Base-by-base conservation (phyloP, 805 yeast genomes). In the Metschnikowia proteae region DNA sequence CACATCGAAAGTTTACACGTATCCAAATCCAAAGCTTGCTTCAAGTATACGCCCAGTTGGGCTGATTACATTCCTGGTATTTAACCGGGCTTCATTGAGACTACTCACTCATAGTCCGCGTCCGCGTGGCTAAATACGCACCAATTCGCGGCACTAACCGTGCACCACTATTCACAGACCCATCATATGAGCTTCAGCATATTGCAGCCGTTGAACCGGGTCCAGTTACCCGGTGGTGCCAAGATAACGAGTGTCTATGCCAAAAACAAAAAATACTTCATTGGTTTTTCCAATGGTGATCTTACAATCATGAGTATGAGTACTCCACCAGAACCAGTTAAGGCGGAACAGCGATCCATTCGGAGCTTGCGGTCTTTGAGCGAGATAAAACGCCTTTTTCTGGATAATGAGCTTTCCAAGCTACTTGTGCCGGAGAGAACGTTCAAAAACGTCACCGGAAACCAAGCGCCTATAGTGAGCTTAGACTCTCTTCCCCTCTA, bases 261-360 rank as follows among this genome's bases (percentile, higher is more conserved):
- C 39, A 40, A 52, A 34, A 50, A 54, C 17, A 49, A 52, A 6
- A 56, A 54, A 40, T 44, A 69, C 6, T 70, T 57, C 41, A 58
- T 66, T 4, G 77, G 76, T 4, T 59, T 65, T 26, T 40, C 57
- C 45, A 68, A 67, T 55, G 76, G 76, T 5, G 74, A 69, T 52
- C 52, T 71, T 27, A 41, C 59, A 9, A 56, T 68, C 31, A 63
- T 62, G 49, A 51, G 58, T 33, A 55, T 54, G 8, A 58, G 54
- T 37, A 38, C 56, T 1, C 47, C 53, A 25, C 37, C 45, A 13
- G 58, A 56, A 28, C 47, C 49, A 4, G 50, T 31, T 17, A 44
- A 38, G 7, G 29, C 54, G 2, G 52, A 45, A 22, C 49, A 55
- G n/a, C 50, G 48, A 22, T 49, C 55, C 25, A 26, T 48, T 29